Base-by-base conservation (phyloP, 2,329 filamentous ascomycete genomes). In the Colletotrichum ledebouriae region DNA sequence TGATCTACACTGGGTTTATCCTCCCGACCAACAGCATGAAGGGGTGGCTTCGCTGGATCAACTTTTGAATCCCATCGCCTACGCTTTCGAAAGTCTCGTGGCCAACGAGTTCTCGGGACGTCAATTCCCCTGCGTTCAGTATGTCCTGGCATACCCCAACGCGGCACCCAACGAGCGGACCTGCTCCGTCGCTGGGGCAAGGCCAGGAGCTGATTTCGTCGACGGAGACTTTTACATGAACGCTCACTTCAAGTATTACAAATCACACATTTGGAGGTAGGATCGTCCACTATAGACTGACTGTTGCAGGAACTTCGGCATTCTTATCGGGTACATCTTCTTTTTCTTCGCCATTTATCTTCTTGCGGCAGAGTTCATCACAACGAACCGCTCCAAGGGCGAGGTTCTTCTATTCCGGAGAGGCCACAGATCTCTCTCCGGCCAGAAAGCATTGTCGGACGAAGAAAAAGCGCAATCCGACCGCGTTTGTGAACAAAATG, bases 1-100 rank as follows among this genome's bases (percentile, higher is more conserved):
- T 87, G 44, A 82, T 87, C 25, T 89, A 87, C 71, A 86, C 86
- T 2, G 85, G 85, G 0, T 87, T 85, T 70, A 77, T 80, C 6
- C 76, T 86, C n/a, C 82, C 83, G 0, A 76, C 78, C 3, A 75
- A 76, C 9, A 78, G 61, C 29, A 80, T 80, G 78, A 77, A 76
- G 39, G 75, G 74, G 5, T 80, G 78, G 78, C 72, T 80, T 64
- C 72, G 88, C 41, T 90, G 85, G 90, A 78, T 90, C 13, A 87
- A 82, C 72, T 87, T 58, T 74, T 86, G 67, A 86, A 86, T 62
- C 84, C 84, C 0, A 75, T 72, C 2, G 73, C 79, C 0, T 93
- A 92, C 72, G 84, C 86, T 1, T 92, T 91, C 71, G 91, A 93
- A 75, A 86, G 86, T 2, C 86, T 92, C 2, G 79, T 92, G 67